Evolutionary conservation across 2,329 filamentous ascomycete genomes (phyloP), one percentile per base, ranked within the genome.

Genomic region (Phialophora expanda): DNA sequence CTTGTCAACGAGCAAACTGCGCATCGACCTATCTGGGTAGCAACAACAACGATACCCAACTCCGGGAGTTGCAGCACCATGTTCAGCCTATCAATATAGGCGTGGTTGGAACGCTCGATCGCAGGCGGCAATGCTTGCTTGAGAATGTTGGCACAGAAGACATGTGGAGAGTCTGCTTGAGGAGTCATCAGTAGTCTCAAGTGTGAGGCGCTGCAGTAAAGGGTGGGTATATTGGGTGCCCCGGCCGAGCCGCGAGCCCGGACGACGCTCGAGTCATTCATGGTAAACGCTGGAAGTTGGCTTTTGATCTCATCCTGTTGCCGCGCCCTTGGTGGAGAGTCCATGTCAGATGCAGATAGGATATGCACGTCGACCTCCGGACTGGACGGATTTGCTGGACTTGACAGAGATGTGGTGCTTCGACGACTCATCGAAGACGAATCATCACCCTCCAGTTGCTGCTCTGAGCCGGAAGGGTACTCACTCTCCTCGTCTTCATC

Each of bases 1-100:
- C 76, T 72, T 2, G 84, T 86, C 22, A 88, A 76, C 0, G 81
- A 78, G 55, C 88, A 80, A 1, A 89, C 76, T 3, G 82, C 82
- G 22, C 81, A 84, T 4, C 84, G 81, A 3, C 87, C 87, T 61
- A 83, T 82, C 55, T 87, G 86, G 1, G 83, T 84, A 0, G 82
- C 87, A 2, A 86, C 78, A 28, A 88, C 75, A 30, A 89, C 81
- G 54, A 88, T 76, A 3, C 86, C 86, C 4, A 88, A 77, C 44
- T 87, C 83, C 0, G 86, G 84, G 17, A 89, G 82, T 59, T 87
- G 82, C 12, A 83, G 80, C 26, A 82, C 76, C 80, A 87, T 84
- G 73, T 86, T 87, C 44, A 88, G 80, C 7, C 87, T 83, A 32
- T 72, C 69, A 5, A 69, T 59, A 38, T 67, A 56, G 5, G 58